A percentile compares a stretch with the other conserved stretches of the same genome.
Evolutionary conservation across 2,329 filamentous ascomycete species (phyloP).

Genomic region (Trichoderma atroviride): DNA sequence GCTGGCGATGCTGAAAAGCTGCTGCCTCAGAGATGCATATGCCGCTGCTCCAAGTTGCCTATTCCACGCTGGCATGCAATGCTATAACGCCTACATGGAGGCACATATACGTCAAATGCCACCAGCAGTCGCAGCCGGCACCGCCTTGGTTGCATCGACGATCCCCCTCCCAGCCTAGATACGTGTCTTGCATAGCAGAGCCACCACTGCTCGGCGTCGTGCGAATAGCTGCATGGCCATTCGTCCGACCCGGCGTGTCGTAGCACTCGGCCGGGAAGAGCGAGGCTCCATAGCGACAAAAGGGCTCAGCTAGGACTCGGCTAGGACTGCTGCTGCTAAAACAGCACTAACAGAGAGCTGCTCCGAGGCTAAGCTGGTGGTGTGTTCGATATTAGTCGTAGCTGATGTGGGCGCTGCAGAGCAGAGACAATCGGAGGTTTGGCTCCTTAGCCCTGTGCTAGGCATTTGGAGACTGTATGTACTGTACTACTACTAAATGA

Average conservation of each 20-base stretch:
- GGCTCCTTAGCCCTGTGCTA: background rate
- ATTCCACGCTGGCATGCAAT: no score
- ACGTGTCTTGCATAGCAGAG: background rate
- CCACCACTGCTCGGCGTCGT: background rate
- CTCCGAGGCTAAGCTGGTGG: background rate
- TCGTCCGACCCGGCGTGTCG: constrained; percentile 1
- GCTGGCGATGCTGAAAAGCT: background rate
- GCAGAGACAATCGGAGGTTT: background rate
- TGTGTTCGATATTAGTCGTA: background rate
- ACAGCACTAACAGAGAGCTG: background rate
- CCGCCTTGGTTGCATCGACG: constrained; percentile 6
- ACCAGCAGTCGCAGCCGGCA: background rate
- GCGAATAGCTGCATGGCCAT: background rate
- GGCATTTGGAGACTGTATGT: background rate
- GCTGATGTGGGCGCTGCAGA: background rate
- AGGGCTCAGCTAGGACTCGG: background rate
- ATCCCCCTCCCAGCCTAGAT: background rate
- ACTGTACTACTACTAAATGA: no score
- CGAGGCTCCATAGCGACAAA: background rate
- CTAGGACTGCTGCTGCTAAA: background rate
- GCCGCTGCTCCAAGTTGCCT: background rate
- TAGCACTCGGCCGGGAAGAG: constrained; percentile 18
- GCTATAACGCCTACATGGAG: no score
- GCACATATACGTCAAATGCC: no score
- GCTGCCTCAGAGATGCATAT: background rate